Conservation (phyloP, 495 filamentous ascomycete species). For the Pseudoneurospora amorphoporcata region DNA sequence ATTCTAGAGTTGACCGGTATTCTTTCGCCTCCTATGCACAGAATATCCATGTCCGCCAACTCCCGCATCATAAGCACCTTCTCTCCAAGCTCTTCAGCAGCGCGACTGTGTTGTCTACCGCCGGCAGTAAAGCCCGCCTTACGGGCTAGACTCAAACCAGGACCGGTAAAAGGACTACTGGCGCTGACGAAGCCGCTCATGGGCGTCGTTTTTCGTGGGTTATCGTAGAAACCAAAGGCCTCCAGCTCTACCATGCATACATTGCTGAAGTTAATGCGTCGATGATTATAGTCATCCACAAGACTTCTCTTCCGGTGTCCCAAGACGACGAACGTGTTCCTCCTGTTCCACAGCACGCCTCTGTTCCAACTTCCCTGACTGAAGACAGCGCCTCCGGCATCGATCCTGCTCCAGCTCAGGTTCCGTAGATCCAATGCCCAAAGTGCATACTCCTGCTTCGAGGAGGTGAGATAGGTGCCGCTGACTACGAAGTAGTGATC, state of each 20-base stretch:
- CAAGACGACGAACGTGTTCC: slow-evolving; percentile 90
- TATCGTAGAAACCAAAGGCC: slow-evolving; percentile 94
- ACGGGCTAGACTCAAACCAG: slow-evolving; percentile 45
- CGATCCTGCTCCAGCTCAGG: slow-evolving; percentile 87
- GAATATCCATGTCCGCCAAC: slow-evolving; percentile 92
- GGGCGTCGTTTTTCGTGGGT: slow-evolving; percentile 65
- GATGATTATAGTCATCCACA: slow-evolving; percentile 98
- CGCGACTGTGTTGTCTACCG: slow-evolving; percentile 53
- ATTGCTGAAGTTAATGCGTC: slow-evolving; percentile 93
- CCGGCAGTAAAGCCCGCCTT: slow-evolving; percentile 56
- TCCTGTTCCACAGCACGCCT: slow-evolving; percentile 80
- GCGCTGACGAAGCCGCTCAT: slow-evolving; percentile 72
- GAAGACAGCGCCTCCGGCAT: slow-evolving; percentile 89
- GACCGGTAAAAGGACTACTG: slow-evolving; percentile 52
- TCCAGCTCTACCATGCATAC: slow-evolving; percentile 94
- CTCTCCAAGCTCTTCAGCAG: slow-evolving; percentile 77
- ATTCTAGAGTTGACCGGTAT: slow-evolving; percentile 90
- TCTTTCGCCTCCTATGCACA: slow-evolving; percentile 80
- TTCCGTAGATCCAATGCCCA: slow-evolving; percentile 88
- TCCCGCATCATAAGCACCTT: slow-evolving; percentile 68
- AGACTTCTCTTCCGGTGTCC: slow-evolving; percentile 85
- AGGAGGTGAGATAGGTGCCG: slow-evolving; percentile 92
- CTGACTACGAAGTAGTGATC: slow-evolving; percentile 94
- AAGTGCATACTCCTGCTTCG: slow-evolving; percentile 94
- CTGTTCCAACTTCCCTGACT: slow-evolving; percentile 95